phyloP scores from a whole-genome alignment of 805 yeast species.

The Lipomyces spencermartinsiae region DNA sequence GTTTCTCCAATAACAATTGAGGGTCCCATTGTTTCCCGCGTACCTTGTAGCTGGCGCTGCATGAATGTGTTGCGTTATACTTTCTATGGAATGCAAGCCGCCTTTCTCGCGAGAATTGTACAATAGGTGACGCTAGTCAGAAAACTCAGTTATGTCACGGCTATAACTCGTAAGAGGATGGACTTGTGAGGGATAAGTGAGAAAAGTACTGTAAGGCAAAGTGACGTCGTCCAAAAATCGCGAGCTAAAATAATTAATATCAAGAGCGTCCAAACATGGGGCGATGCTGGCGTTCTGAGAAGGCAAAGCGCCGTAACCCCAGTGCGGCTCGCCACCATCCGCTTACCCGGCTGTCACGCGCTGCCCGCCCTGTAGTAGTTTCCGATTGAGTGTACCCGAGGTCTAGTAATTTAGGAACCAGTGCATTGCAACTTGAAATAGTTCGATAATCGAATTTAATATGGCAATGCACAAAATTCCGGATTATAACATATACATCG shows the following conservation, averaged over 20 bases:
- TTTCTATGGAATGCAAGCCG: neutral
- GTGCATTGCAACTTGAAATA: no score
- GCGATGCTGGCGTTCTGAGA: no score
- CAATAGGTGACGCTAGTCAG: neutral
- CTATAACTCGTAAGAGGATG: neutral
- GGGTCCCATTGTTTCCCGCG: slow-evolving; percentile 28
- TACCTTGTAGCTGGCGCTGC: slow-evolving; percentile 26
- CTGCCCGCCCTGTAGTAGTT: no score
- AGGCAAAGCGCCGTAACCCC: neutral
- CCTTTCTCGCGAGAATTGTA: neutral
- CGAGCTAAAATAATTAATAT: no score
- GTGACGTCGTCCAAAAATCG: no score
- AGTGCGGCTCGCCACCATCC: neutral
- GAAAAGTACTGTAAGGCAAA: neutral
- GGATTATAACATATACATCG: slow-evolving; percentile 74
- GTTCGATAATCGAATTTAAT: neutral
- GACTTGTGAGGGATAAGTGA: neutral
- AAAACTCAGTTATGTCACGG: neutral
- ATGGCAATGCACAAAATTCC: slow-evolving; percentile 63
- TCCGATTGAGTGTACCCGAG: no score
- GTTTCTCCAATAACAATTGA: slow-evolving; percentile 24
- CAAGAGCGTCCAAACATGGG: no score
- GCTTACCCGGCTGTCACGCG: neutral
- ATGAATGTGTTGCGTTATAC: neutral
- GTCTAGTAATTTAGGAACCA: no score